Percentiles rank a stretch among this genome's conserved stretches.
These are phyloP conservation scores for Capronia americana DNA, from an alignment of 2,329 filamentous ascomycete genomes.

Conservation along the genomic window DNA sequence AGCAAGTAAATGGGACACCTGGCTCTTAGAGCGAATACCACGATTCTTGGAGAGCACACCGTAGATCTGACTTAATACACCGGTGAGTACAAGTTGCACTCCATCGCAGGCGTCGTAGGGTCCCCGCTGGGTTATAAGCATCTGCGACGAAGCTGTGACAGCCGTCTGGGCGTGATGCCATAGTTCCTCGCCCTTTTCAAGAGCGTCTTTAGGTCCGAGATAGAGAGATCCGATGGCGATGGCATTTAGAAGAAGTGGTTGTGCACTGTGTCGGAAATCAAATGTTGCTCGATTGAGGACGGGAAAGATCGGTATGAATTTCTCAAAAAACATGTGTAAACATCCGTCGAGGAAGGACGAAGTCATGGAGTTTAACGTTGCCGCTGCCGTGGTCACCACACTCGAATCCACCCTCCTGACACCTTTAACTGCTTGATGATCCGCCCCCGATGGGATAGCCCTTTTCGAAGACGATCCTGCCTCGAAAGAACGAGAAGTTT, in stretches of 20 bases:
- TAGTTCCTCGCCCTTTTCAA: slow-evolving; percentile 53
- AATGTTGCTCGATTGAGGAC: slow-evolving; percentile 55
- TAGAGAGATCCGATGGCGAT: slow-evolving; percentile 56
- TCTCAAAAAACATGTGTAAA: slow-evolving; percentile 56
- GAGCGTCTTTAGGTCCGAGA: slow-evolving; percentile 51
- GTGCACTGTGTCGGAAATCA: slow-evolving; percentile 53
- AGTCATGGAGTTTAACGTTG: slow-evolving; percentile 52
- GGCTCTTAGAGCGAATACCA: slow-evolving; percentile 52
- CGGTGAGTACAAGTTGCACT: slow-evolving; percentile 53
- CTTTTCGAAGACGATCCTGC: slow-evolving; percentile 48
- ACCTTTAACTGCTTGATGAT: slow-evolving; percentile 54
- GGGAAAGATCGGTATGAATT: slow-evolving; percentile 56
- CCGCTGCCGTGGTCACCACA: slow-evolving; percentile 53
- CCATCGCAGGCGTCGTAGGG: slow-evolving; percentile 53
- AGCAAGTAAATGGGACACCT: slow-evolving; percentile 53
- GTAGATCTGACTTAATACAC: slow-evolving; percentile 53
- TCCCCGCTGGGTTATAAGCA: slow-evolving; percentile 51
- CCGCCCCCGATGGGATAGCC: slow-evolving; percentile 50
- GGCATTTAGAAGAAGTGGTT: slow-evolving; percentile 53
- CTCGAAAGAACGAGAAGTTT: slow-evolving; percentile 47
- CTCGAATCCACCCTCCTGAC: slow-evolving; percentile 54
- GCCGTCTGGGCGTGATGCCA: slow-evolving; percentile 55
- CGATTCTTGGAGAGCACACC: slow-evolving; percentile 53
- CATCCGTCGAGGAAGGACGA: slow-evolving; percentile 56
- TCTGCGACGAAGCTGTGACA: slow-evolving; percentile 56